Conservation (phyloP, 2,329 filamentous ascomycete species). For the Trichoderma simmonsii region DNA sequence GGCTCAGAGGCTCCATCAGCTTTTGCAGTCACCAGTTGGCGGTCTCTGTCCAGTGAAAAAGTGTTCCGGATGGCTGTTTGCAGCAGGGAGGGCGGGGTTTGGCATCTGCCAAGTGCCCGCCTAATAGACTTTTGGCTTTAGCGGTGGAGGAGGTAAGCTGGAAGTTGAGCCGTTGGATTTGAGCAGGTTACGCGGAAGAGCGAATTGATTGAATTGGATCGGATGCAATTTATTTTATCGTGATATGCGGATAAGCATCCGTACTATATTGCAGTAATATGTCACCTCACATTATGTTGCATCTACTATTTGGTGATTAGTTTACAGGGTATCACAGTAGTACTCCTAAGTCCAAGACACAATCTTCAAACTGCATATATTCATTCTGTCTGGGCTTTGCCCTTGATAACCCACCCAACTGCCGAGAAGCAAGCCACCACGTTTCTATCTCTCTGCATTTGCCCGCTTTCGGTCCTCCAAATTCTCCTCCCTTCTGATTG, state of each 20-base stretch:
- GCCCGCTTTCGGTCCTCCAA: neutral
- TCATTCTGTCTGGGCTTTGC: neutral
- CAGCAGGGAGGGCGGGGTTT: neutral
- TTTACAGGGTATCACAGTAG: neutral
- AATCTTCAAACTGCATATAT: neutral
- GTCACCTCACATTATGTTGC: neutral
- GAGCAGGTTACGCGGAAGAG: neutral
- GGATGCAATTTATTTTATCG: neutral
- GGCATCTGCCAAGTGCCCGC: neutral
- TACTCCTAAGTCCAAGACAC: neutral
- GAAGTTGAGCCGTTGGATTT: neutral
- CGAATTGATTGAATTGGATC: neutral
- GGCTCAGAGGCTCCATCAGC: constrained; percentile 9
- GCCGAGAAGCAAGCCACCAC: neutral
- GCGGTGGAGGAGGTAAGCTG: neutral
- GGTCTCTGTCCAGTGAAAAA: neutral
- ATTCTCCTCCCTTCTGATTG: neutral
- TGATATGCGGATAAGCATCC: neutral
- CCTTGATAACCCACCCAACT: neutral
- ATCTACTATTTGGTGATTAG: neutral
- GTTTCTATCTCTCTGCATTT: neutral
- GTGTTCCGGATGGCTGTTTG: constrained; percentile 1
- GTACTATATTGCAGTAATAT: neutral
- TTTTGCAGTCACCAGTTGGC: neutral
- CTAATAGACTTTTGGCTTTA: constrained; percentile 4